Base-by-base conservation (phyloP, 2,329 filamentous ascomycete species). In the Alternaria brassicicola region DNA sequence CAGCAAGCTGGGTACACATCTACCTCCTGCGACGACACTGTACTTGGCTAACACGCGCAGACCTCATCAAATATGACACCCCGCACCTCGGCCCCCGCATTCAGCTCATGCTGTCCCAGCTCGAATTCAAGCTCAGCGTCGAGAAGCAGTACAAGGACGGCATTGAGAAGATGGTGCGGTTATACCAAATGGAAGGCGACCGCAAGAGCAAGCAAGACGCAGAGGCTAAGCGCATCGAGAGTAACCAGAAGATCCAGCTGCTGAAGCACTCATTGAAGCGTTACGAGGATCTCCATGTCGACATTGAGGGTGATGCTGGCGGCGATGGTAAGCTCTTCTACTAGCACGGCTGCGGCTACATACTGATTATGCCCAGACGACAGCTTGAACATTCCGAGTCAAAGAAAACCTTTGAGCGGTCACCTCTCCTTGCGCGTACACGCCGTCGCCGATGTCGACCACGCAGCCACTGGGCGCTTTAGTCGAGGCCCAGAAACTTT, bases 141-240 rank as follows among this genome's bases (percentile, higher is more conserved):
- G 95, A 99, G 78, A 96, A 97, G 76, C 95, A 99, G 80, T 99
- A 99, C 79, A 93, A 98, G 66, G 96, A 96, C 74, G 95, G 95
- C 62, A 95, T 99, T 69, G 95, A 99, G 79, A 99, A 99, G 82
- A 98, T 99, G 95, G 92, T 97, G 45, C 92, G 95, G 76, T 84
- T 99, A 33, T 99, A 99, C 76, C 89, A 95, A 75, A 95, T 98
- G 85, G 95, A 98, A 78, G 94, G 95, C 28, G 95, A 99, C 76
- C 89, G 93, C 69, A 97, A 97, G 83, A 98, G 94, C 81, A 92
- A 90, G 76, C 88, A 91, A 57, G 95, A 99, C 78, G 95, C 95
- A 39, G 93, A 96, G 69, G 91, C 89, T 48, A 88, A 92, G 73
- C 87, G 91, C 57, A 89, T 96, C 61, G 95, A 99, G 80, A 98